Conservation (phyloP, 106 monocot species). For the Hemerocallis citrina region DNA sequence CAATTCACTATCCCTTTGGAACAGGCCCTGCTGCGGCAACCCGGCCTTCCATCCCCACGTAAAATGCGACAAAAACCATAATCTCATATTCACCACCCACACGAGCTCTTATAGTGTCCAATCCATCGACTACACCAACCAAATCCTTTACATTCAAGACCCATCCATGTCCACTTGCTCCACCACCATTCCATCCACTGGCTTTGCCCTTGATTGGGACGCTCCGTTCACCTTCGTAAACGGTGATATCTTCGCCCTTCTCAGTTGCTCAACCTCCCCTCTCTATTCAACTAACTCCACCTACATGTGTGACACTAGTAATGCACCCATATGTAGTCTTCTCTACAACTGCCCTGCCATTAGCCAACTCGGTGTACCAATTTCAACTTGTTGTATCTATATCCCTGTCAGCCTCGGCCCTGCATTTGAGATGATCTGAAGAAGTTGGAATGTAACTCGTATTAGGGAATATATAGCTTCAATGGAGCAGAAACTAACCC, state of each 20-base stretch:
- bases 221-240: constrained; percentile 29
- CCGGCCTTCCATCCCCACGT: constrained; percentile 25
- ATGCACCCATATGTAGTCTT: constrained; percentile 16
- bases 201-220: constrained; percentile 24
- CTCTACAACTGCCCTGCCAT: constrained; percentile 17
- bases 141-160: constrained; percentile 23
- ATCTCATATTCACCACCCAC: constrained; percentile 16
- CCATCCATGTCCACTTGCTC: constrained; percentile 33
- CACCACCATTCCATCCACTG: background rate
- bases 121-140: constrained; percentile 34
- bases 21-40: constrained; percentile 32
- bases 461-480: constrained; percentile 16
- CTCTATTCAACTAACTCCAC: too few species aligned
- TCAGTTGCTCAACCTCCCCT: too few species aligned
- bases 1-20: constrained; percentile 31
- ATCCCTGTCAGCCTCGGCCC: constrained; percentile 21
- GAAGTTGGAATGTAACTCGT: constrained; percentile 12
- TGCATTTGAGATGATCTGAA: constrained; percentile 17
- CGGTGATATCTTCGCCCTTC: constrained; percentile 20
- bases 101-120: constrained; percentile 22
- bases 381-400: constrained; percentile 26
- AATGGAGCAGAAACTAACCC: constrained; percentile 9
- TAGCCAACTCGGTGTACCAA: background rate
- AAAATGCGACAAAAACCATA: constrained; percentile 7
- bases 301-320: constrained; percentile 14